Percentiles rank a stretch among this genome's conserved stretches.
Evolutionary conservation across 164 flowering plant species (phyloP).

Genomic region (Kingdonia uniflora): DNA sequence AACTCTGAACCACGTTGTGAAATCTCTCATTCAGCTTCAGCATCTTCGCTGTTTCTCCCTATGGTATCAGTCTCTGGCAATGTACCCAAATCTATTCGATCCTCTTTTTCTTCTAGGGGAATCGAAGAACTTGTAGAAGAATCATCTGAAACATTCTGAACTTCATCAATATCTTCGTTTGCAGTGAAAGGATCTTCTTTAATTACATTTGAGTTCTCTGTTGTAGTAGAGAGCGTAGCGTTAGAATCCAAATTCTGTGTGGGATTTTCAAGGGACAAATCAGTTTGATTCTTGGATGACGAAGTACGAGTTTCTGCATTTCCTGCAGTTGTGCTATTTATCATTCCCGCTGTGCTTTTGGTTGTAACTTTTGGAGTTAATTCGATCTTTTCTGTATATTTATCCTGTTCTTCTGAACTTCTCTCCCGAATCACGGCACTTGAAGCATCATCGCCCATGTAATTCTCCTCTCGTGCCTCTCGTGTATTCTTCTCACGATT

Average conservation of each 20-base stretch:
- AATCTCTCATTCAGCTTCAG: slow-evolving; percentile 35
- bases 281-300: too few relatives aligned
- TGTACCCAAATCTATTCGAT: slow-evolving; percentile 43
- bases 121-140: slow-evolving; percentile 15
- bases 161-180: slow-evolving; percentile 16
- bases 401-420: slow-evolving; percentile 6
- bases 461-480: too few relatives aligned
- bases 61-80: slow-evolving; percentile 34
- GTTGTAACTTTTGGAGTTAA: slow-evolving; percentile 4
- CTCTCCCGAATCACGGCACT: neutral
- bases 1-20: neutral
- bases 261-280: too few relatives aligned
- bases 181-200: slow-evolving; percentile 9
- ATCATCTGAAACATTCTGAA: slow-evolving; percentile 4
- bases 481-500: too few relatives aligned
- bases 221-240: slow-evolving; percentile 12
- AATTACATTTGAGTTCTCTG: slow-evolving; percentile 8
- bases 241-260: slow-evolving; percentile 9
- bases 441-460: too few relatives aligned
- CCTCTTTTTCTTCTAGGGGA: slow-evolving; percentile 45
- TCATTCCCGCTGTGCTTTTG: too few relatives aligned
- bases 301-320: too few relatives aligned
- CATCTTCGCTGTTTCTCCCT: slow-evolving; percentile 23
- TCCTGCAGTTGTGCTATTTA: too few relatives aligned
- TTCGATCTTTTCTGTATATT: slow-evolving; percentile 15